Percentiles rank a stretch among this genome's conserved stretches.
Conservation (phyloP, 208 protist genomes). For the Leishmania aethiopica region DNA sequence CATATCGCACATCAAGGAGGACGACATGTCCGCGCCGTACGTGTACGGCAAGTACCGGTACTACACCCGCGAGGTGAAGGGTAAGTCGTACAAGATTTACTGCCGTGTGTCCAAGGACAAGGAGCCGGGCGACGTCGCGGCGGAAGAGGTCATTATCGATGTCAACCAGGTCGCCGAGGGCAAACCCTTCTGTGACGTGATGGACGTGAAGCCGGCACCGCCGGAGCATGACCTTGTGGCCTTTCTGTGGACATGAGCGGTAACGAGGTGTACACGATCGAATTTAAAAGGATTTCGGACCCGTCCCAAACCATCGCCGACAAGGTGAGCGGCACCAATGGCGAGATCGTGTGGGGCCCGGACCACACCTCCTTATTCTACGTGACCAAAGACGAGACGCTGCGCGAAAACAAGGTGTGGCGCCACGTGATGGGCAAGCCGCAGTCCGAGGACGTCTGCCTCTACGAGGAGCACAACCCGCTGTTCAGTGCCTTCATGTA, state of each 20-base stretch:
- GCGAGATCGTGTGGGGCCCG: constrained; percentile 71
- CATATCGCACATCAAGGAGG: constrained; percentile 88
- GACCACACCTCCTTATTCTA: constrained; percentile 83
- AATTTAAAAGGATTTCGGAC: constrained; percentile 43
- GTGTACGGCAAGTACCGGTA: constrained; percentile 69
- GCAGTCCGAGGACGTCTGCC: constrained; percentile 73
- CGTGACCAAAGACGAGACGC: constrained; percentile 74
- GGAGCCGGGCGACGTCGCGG: constrained; percentile 46
- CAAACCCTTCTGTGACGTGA: constrained; percentile 79
- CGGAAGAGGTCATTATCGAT: constrained; percentile 82
- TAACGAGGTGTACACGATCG: constrained; percentile 86
- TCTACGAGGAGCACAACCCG: constrained; percentile 80
- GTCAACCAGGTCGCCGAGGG: constrained; percentile 85
- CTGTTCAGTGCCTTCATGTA: constrained; percentile 64
- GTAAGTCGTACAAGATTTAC: constrained; percentile 88
- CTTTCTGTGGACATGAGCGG: constrained; percentile 86
- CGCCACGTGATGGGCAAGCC: constrained; percentile 77
- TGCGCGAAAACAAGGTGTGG: constrained; percentile 88
- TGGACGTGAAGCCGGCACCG: constrained; percentile 53
- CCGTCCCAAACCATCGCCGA: constrained; percentile 36
- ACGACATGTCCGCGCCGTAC: constrained; percentile 79
- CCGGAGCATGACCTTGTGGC: constrained; percentile 66
- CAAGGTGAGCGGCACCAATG: constrained; percentile 72
- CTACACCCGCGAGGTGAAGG: constrained; percentile 84
- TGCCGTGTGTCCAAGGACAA: constrained; percentile 67